phyloP scores from a whole-genome alignment of 495 filamentous ascomycete species.

The Podospora comata region DNA sequence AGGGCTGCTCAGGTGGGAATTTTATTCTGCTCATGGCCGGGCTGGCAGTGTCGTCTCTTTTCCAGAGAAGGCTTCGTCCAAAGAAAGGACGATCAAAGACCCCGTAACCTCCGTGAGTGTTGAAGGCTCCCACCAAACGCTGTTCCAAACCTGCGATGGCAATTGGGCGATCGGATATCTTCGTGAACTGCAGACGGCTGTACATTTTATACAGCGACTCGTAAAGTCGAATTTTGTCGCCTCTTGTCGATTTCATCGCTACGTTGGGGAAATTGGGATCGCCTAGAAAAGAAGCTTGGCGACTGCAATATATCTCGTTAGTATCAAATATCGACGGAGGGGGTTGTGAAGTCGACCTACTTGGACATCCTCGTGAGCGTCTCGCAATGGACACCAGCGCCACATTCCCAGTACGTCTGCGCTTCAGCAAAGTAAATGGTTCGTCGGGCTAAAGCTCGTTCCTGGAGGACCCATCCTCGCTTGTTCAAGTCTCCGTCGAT shows the following conservation, averaged over 20 bases:
- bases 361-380: too few relatives aligned
- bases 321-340: background rate
- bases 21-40: too few relatives aligned
- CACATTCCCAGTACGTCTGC: too few relatives aligned
- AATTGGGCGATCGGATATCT: constrained; percentile 26
- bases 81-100: constrained; percentile 22
- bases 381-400: too few relatives aligned
- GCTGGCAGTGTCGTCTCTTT: background rate
- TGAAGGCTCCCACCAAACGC: constrained; percentile 23
- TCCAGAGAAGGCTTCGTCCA: constrained; percentile 28
- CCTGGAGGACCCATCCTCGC: too few relatives aligned
- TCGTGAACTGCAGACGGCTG: constrained; percentile 27
- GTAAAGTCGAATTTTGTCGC: constrained; percentile 26
- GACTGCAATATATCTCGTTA: too few relatives aligned
- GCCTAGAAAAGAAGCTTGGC: constrained; percentile 14
- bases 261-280: constrained; percentile 36
- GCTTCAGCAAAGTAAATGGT: too few relatives aligned
- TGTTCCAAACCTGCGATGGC: constrained; percentile 33
- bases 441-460: too few relatives aligned
- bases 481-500: too few relatives aligned
- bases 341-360: too few relatives aligned
- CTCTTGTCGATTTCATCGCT: background rate
- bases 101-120: constrained; percentile 23
- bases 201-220: constrained; percentile 34
- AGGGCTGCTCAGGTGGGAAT: too few relatives aligned